phyloP scores from a whole-genome alignment of 345 rosid genomes.

The Rhodamnia rubescens region DNA sequence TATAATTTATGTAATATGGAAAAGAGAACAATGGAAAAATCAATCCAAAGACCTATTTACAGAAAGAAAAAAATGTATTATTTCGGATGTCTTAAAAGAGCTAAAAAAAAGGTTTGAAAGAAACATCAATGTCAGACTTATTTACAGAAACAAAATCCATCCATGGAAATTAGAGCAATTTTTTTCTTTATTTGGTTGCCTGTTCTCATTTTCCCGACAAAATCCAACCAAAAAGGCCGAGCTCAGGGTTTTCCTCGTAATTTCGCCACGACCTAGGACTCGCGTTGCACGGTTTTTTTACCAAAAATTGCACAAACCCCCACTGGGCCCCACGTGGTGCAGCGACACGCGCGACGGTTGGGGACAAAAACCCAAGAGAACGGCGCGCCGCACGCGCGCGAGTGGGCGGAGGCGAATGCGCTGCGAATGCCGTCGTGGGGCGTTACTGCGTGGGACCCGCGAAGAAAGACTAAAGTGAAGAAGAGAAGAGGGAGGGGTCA shows the following conservation, averaged over 20 bases:
- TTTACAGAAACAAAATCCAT: neutral
- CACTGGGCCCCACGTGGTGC: neutral
- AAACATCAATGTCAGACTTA: no score
- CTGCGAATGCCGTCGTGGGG: neutral
- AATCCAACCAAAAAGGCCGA: neutral
- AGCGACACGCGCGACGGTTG: neutral
- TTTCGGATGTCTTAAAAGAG: neutral
- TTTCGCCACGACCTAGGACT: fast-evolving
- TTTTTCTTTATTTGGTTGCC: neutral
- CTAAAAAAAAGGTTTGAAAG: neutral
- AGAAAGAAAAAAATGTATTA: neutral
- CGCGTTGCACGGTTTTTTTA: neutral
- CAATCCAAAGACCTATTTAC: neutral
- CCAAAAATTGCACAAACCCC: neutral
- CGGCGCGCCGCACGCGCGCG: neutral
- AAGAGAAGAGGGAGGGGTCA: neutral
- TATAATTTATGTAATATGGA: neutral
- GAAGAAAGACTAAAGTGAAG: neutral
- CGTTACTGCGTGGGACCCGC: neutral
- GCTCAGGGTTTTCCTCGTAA: neutral
- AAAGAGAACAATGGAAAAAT: neutral
- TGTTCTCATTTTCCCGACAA: neutral
- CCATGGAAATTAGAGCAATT: neutral
- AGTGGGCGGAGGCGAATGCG: neutral
- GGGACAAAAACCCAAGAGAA: neutral